A percentile compares a stretch with the other conserved stretches of the same genome.
phyloP scores from a whole-genome alignment of 2,329 filamentous ascomycete genomes.

The Penicillium fuscoglaucum region DNA sequence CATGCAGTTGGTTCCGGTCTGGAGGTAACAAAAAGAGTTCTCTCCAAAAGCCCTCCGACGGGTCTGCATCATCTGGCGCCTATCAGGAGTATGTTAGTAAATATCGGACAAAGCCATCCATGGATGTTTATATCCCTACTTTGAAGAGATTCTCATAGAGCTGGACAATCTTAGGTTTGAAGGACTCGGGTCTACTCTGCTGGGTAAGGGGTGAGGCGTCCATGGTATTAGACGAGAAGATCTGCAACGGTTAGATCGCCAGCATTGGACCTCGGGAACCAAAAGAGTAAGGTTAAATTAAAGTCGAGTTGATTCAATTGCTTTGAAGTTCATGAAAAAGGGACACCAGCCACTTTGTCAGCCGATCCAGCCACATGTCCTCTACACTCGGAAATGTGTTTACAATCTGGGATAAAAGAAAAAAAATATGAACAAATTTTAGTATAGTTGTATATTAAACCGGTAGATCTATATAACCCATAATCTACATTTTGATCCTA shows the following conservation, averaged over 20 bases:
- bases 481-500: background rate
- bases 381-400: conserved; percentile 11
- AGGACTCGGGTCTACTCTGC: conserved; percentile 83
- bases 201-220: conserved; percentile 91
- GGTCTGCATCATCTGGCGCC: conserved; percentile 66
- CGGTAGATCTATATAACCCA: background rate
- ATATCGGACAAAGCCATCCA: background rate
- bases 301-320: conserved; percentile 13
- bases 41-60: conserved; percentile 88
- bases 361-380: conserved; percentile 33
- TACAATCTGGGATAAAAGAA: background rate
- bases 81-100: conserved; percentile 37
- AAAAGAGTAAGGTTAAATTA: conserved; percentile 5
- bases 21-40: conserved; percentile 92
- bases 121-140: conserved; percentile 38
- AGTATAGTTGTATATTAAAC: background rate
- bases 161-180: conserved; percentile 90
- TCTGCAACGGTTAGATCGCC: conserved; percentile 21
- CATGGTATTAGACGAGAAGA: conserved; percentile 53
- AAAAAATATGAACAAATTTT: background rate
- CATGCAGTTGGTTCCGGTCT: conserved; percentile 67
- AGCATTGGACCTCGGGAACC: conserved; percentile 16
- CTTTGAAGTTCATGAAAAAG: conserved; percentile 12
- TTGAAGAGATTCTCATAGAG: conserved; percentile 82
- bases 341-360: conserved; percentile 32